Conservation (phyloP, 495 filamentous ascomycete genomes). For the Penicillium cinerascens region DNA sequence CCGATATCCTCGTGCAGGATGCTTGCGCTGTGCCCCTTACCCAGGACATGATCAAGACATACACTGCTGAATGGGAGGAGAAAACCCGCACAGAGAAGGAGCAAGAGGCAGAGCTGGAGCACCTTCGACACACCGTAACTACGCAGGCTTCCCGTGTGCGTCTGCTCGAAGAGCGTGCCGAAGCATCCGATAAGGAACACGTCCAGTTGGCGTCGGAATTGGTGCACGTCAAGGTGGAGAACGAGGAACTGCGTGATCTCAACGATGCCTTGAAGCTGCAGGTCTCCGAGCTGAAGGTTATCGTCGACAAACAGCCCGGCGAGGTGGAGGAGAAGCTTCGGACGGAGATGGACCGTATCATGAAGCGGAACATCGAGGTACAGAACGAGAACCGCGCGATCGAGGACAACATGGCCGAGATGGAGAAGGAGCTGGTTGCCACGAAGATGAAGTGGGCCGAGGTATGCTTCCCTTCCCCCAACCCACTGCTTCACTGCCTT, state of each 20-base stretch:
- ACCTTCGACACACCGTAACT: constrained; percentile 59
- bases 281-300: constrained; percentile 72
- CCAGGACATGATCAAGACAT: constrained; percentile 70
- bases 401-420: constrained; percentile 87
- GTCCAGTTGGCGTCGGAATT: constrained; percentile 87
- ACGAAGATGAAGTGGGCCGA: constrained; percentile 95
- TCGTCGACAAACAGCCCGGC: constrained; percentile 83
- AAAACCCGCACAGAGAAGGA: constrained; percentile 73
- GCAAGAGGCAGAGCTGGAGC: constrained; percentile 78
- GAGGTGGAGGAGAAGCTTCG: constrained; percentile 82
- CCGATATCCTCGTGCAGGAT: constrained; percentile 89
- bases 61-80: constrained; percentile 90
- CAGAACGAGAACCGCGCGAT: constrained; percentile 88
- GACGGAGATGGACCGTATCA: constrained; percentile 85
- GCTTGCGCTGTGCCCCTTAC: constrained; percentile 88
- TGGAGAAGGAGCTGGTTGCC: constrained; percentile 89
- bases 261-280: constrained; percentile 83
- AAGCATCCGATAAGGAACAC: constrained; percentile 90
- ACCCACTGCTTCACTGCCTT: background rate
- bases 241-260: constrained; percentile 80
- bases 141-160: constrained; percentile 69
- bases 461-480: constrained; percentile 49
- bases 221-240: constrained; percentile 87
- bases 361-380: constrained; percentile 88
- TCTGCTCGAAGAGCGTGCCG: constrained; percentile 77